Evolutionary conservation across 73 alveolate genomes (phyloP).

Genomic region (Stentor roeselii): DNA sequence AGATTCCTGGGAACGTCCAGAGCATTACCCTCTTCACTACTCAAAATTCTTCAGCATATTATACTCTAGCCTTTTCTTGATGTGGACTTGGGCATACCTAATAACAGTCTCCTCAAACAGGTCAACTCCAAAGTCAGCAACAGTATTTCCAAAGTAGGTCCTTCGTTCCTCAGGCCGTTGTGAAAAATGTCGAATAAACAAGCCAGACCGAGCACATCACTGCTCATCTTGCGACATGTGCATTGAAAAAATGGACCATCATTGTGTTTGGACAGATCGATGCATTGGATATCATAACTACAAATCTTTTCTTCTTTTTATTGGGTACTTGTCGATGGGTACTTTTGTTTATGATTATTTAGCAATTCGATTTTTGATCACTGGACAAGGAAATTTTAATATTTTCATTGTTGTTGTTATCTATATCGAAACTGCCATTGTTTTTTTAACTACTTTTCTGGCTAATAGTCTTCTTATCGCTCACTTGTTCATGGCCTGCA

Average conservation of each 20-base stretch:
- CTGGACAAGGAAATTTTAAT: not conserved
- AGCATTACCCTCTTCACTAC: not conserved
- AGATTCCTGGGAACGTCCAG: slow-evolving; percentile 1
- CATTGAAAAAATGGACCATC: slow-evolving; percentile 78
- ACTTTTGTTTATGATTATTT: slow-evolving; percentile 27
- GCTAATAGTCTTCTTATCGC: not conserved
- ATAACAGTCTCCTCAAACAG: not conserved
- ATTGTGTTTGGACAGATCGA: slow-evolving; percentile 76
- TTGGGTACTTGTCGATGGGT: slow-evolving; percentile 19
- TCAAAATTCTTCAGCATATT: not conserved
- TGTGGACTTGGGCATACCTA: slow-evolving; percentile 22
- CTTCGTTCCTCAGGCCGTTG: slow-evolving; percentile 21
- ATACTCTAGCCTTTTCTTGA: not conserved
- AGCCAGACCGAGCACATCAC: slow-evolving; percentile 80
- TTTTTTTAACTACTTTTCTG: not conserved
- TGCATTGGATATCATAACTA: slow-evolving; percentile 72
- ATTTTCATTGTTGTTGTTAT: not conserved
- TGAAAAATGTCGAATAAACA: slow-evolving; percentile 48
- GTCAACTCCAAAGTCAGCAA: not conserved
- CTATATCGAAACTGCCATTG: slow-evolving; percentile 18
- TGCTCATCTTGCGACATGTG: slow-evolving; percentile 71
- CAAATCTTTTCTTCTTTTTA: slow-evolving; percentile 50
- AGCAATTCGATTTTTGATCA: not conserved
- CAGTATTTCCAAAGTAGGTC: not conserved
- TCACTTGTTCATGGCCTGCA: not conserved